A percentile compares a stretch with the other conserved stretches of the same genome.
phyloP scores from a whole-genome alignment of 2,329 filamentous ascomycete genomes.

The Fusarium piperis region DNA sequence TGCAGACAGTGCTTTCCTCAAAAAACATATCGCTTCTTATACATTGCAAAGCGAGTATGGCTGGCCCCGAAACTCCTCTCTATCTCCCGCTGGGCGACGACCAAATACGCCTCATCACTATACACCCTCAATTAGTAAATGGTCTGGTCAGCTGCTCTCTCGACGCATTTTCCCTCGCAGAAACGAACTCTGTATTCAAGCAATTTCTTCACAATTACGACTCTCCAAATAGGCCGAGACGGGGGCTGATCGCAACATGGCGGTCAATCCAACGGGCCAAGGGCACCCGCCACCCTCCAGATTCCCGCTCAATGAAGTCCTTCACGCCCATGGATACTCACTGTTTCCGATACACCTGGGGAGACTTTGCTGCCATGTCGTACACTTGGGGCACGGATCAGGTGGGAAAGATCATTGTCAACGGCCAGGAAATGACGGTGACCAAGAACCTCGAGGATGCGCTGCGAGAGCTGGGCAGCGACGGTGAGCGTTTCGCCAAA shows the following conservation, averaged over 20 bases:
- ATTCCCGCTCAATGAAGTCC: conserved; percentile 1
- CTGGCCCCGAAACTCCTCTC: neutral
- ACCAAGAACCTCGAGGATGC: conserved; percentile 17
- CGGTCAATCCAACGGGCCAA: conserved; percentile 8
- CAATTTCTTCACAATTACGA: conserved; percentile 6
- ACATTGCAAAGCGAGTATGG: neutral
- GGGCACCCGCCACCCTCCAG: neutral
- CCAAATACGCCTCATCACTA: conserved; percentile 9
- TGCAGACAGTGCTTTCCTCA: neutral
- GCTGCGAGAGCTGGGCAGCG: neutral
- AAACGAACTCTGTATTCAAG: neutral
- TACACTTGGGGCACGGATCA: conserved; percentile 15
- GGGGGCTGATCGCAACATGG: conserved; percentile 13
- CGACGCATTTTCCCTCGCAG: conserved; percentile 5
- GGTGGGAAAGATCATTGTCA: conserved; percentile 2
- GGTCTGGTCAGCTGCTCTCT: conserved; percentile 9
- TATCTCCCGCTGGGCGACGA: conserved; percentile 3
- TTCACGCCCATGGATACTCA: neutral
- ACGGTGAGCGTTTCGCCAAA: neutral
- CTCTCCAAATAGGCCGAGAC: neutral
- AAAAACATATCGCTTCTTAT: neutral
- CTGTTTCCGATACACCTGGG: conserved; percentile 8
- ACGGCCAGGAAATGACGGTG: conserved; percentile 9
- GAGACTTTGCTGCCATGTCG: conserved; percentile 15
- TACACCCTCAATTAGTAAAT: neutral